Conservation (phyloP, 257 asterid genomes). For the Solanum pennellii region DNA sequence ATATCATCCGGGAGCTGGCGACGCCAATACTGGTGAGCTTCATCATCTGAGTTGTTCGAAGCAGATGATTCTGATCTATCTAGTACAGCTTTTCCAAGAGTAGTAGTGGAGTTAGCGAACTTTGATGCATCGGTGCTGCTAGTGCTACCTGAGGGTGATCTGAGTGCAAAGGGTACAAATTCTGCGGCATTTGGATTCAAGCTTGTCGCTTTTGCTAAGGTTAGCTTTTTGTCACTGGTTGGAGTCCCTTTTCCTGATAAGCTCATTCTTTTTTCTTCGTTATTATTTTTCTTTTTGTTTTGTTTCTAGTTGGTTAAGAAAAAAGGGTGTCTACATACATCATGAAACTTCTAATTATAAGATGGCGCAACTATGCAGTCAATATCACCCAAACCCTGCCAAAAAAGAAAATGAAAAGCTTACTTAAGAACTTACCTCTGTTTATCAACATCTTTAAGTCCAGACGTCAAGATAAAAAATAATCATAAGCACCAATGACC, state of each 20-base stretch:
- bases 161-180: constrained; percentile 66
- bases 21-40: constrained; percentile 73
- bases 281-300: background rate
- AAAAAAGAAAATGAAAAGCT: background rate
- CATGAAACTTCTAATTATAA: background rate
- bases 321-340: constrained; percentile 12
- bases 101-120: constrained; percentile 16
- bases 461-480: background rate
- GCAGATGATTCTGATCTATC: constrained; percentile 63
- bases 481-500: background rate
- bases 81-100: constrained; percentile 51
- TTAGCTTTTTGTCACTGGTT: constrained; percentile 44
- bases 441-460: background rate
- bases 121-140: constrained; percentile 29
- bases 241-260: constrained; percentile 52
- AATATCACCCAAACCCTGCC: constrained; percentile 75
- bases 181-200: constrained; percentile 93
- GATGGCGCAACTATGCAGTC: constrained; percentile 1
- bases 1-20: constrained; percentile 92
- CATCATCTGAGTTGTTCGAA: constrained; percentile 77
- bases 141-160: constrained; percentile 36
- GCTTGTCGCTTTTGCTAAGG: constrained; percentile 34
- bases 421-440: background rate
- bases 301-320: background rate
- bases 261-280: constrained; percentile 38